A percentile compares a stretch with the other conserved stretches of the same genome.
phyloP scores from a whole-genome alignment of 306 rosid species.

The Vigna radiata region DNA sequence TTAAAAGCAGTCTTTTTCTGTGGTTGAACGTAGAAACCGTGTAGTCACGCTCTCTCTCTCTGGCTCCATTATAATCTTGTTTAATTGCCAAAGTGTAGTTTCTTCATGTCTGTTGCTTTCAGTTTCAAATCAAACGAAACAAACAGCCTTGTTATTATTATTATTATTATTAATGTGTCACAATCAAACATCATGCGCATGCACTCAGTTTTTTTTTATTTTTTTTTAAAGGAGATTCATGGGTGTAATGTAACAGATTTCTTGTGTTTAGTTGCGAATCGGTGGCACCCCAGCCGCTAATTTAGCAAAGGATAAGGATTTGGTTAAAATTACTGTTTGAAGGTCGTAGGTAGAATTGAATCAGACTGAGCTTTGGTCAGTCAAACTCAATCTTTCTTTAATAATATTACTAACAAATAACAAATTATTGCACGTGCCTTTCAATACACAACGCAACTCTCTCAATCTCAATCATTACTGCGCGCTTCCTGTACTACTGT shows the following conservation, averaged over 20 bases:
- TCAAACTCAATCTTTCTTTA: conserved; percentile 34
- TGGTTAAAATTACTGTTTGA: conserved; percentile 49
- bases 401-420: background rate
- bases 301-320: conserved; percentile 47
- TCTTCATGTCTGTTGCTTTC: conserved; percentile 40
- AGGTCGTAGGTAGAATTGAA: conserved; percentile 33
- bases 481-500: background rate
- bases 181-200: conserved; percentile 46
- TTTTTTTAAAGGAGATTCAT: background rate
- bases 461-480: background rate
- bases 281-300: conserved; percentile 48
- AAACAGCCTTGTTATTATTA: background rate
- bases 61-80: conserved; percentile 32
- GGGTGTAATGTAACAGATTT: background rate
- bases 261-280: background rate
- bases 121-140: conserved; percentile 41
- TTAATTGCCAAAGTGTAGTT: conserved; percentile 4
- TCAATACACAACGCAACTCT: background rate
- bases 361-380: conserved; percentile 10
- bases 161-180: background rate
- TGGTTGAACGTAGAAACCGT: conserved; percentile 40
- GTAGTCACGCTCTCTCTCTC: conserved; percentile 33
- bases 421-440: background rate
- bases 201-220: background rate
- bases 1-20: conserved; percentile 45